Evolutionary conservation across 768 basidiomycete genomes (phyloP), one percentile per base, ranked within the genome.

Genomic region (Fomitopsis serialis): DNA sequence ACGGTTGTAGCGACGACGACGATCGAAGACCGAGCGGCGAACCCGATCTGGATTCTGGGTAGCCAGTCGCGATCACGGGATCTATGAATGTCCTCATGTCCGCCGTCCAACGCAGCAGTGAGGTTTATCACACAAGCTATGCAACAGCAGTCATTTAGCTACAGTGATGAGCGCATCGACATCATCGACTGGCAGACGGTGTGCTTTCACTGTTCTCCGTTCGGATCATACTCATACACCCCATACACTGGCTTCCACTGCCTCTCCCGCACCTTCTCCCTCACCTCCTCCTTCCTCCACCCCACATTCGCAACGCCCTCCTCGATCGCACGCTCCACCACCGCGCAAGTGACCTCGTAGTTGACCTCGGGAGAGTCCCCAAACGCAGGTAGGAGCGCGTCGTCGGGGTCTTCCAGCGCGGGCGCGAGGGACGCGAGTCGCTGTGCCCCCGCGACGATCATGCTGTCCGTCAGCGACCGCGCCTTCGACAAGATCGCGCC

Each of bases 381-480:
- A 47, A 95, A 83, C 58, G 88, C 85, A 0, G 92, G 90, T 9
- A 95, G 72, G n/a, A 95, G 78, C 1, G 84, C 78, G 27, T 77
- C 72, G 57, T 89, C 82, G 0, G 85, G 84, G 60, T 92, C 82
- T 36, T 78, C 76, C 54, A 84, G 72, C 0, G 82, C 90, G 1
- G 91, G 91, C 0, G 90, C 82, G 42, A 93, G 79, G 10, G 80
- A 73, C 0, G 90, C 88, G 42, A 95, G 82, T n/a, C 84, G 79
- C 25, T 73, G 76, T 0, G 89, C 81, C 10, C 88, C 92, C 4
- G 87, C 87, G 29, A 91, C 82, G 63, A 95, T 87, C 92, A 95
- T 93, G 22, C 75, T 79, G 67, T 92, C 89, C 0, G 88, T 85
- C 62, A 95, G 75, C 9, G 63, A 67, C 10, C 78, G 74, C 1